Evolutionary conservation across 352 stramenopile species (phyloP).

Genomic region (Globisporangium spinosum): DNA sequence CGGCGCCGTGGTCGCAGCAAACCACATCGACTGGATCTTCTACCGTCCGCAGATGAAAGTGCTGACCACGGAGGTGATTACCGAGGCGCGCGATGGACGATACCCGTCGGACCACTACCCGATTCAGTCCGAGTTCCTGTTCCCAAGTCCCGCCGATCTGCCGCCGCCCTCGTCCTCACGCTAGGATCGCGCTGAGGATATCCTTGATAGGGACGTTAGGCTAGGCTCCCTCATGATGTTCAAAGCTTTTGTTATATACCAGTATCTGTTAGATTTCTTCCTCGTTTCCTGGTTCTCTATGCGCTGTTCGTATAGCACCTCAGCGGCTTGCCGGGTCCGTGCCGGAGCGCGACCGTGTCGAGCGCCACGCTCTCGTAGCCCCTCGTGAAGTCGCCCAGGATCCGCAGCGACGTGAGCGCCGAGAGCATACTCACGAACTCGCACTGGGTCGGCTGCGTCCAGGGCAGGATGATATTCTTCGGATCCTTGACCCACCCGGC

Average conservation of each 20-base stretch:
- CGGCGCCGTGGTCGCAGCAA: constrained; percentile 53
- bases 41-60: constrained; percentile 77
- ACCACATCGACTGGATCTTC: constrained; percentile 90
- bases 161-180: constrained; percentile 24
- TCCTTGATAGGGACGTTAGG: background rate
- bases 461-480: constrained; percentile 84
- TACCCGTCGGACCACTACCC: constrained; percentile 88
- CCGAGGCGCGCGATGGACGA: constrained; percentile 68
- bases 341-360: constrained; percentile 73
- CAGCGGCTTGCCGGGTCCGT: constrained; percentile 46
- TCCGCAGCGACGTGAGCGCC: constrained; percentile 76
- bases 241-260: constrained; percentile 8
- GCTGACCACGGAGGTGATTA: constrained; percentile 77
- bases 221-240: background rate
- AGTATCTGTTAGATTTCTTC: background rate
- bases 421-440: constrained; percentile 88
- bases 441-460: constrained; percentile 68
- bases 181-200: background rate
- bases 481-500: constrained; percentile 90
- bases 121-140: constrained; percentile 78
- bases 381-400: constrained; percentile 89
- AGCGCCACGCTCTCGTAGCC: constrained; percentile 89
- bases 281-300: constrained; percentile 7
- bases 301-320: constrained; percentile 41
- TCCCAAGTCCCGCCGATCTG: constrained; percentile 55